phyloP scores from a whole-genome alignment of 2,329 filamentous ascomycete species.

The Fusarium xylarioides region DNA sequence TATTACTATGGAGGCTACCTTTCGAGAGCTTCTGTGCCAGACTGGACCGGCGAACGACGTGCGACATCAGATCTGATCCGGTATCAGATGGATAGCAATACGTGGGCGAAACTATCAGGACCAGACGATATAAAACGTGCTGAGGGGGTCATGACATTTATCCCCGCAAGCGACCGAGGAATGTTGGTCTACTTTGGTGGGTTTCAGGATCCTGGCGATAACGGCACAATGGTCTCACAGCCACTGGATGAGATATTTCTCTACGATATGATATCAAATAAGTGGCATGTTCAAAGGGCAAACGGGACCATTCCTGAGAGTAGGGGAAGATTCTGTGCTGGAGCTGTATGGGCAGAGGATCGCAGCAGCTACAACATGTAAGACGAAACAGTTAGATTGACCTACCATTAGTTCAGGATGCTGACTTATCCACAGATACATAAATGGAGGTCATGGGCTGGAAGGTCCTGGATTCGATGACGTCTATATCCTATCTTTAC shows the following conservation, averaged over 20 bases:
- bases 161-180: neutral
- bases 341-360: neutral
- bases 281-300: neutral
- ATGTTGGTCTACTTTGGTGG: neutral
- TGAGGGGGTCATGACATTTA: neutral
- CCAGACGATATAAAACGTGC: neutral
- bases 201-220: neutral
- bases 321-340: neutral
- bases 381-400: accelerated
- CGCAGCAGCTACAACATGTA: conserved; percentile 4
- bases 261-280: neutral
- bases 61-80: neutral
- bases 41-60: neutral
- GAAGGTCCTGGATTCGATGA: neutral
- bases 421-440: neutral
- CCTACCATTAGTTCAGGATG: accelerated
- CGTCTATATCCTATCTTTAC: neutral
- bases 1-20: neutral
- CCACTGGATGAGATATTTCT: neutral
- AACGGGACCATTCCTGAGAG: neutral
- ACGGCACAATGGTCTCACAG: neutral
- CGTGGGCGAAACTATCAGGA: neutral
- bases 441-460: neutral
- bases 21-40: neutral
- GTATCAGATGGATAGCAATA: neutral